Conservation (phyloP, 805 yeast species). For the Kodamaea neixiangensis region DNA sequence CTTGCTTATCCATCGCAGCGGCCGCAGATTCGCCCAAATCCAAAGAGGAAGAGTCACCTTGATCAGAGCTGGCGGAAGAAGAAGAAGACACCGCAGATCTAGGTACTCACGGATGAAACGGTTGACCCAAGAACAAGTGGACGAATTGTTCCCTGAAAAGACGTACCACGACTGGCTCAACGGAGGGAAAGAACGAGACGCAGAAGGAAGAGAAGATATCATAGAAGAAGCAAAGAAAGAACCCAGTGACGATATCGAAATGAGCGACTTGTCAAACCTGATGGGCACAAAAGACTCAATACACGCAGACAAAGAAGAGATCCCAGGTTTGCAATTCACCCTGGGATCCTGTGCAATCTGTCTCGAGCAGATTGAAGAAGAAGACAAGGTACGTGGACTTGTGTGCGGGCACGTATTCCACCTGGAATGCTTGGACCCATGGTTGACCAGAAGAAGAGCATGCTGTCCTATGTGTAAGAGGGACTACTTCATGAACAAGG, state of each 20-base stretch:
- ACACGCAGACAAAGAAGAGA: slow-evolving; percentile 5
- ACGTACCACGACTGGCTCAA: slow-evolving; percentile 61
- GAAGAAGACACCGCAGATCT: slow-evolving; percentile 38
- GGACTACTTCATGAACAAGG: slow-evolving; percentile 52
- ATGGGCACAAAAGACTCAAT: not conserved
- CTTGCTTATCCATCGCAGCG: slow-evolving; percentile 8
- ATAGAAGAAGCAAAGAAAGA: slow-evolving; percentile 35
- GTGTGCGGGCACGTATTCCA: slow-evolving; percentile 86
- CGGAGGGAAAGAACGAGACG: slow-evolving; percentile 59
- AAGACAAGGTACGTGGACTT: slow-evolving; percentile 68
- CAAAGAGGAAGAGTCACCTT: slow-evolving; percentile 9
- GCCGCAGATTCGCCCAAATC: slow-evolving; percentile 5
- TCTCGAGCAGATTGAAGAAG: slow-evolving; percentile 62
- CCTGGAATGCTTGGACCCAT: slow-evolving; percentile 75
- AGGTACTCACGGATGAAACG: slow-evolving; percentile 51
- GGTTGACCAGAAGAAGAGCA: slow-evolving; percentile 74
- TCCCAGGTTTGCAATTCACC: slow-evolving; percentile 48
- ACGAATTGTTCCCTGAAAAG: slow-evolving; percentile 57
- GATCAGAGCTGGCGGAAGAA: not conserved
- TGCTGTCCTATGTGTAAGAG: slow-evolving; percentile 84
- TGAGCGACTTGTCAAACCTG: slow-evolving; percentile 4
- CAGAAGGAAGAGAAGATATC: slow-evolving; percentile 44
- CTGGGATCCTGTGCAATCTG: slow-evolving; percentile 81
- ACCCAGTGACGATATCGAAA: slow-evolving; percentile 5
- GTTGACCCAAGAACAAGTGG: slow-evolving; percentile 58